Evolutionary conservation across 805 yeast species (phyloP).

Genomic region (Pichia pseudocactophila): DNA sequence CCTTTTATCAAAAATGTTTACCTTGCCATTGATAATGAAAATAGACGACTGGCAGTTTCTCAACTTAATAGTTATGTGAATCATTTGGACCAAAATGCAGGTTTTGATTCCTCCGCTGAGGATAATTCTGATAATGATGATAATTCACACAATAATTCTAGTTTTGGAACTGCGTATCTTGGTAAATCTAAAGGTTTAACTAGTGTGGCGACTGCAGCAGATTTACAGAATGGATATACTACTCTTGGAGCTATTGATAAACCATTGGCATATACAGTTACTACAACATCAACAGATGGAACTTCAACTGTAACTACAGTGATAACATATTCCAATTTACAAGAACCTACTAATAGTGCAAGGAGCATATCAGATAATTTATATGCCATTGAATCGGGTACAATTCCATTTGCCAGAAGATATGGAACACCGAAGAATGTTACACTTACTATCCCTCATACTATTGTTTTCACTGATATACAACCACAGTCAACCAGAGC

Average conservation of each 20-base stretch:
- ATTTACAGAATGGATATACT: neutral
- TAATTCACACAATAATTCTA: neutral
- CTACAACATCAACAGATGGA: neutral
- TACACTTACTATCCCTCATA: slow-evolving; percentile 22
- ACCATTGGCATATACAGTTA: neutral
- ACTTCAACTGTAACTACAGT: slow-evolving; percentile 1
- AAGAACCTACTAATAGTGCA: slow-evolving; percentile 1
- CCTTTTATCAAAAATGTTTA: slow-evolving; percentile 46
- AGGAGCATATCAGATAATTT: neutral
- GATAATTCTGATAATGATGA: neutral
- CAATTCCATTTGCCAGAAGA: slow-evolving; percentile 25
- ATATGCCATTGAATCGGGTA: slow-evolving; percentile 21
- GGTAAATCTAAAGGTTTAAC: neutral
- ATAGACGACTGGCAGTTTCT: slow-evolving; percentile 40
- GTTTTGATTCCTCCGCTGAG: neutral
- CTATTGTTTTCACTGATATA: slow-evolving; percentile 12
- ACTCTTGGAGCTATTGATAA: neutral
- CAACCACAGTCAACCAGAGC: slow-evolving; percentile 12
- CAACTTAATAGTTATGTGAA: slow-evolving; percentile 33
- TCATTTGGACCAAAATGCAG: neutral
- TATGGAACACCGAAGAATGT: slow-evolving; percentile 19
- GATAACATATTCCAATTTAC: neutral
- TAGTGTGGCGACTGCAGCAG: neutral
- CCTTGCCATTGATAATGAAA: slow-evolving; percentile 58
- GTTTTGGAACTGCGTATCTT: neutral